Conservation (phyloP, 208 protist genomes). For the Polymyxa betae region DNA sequence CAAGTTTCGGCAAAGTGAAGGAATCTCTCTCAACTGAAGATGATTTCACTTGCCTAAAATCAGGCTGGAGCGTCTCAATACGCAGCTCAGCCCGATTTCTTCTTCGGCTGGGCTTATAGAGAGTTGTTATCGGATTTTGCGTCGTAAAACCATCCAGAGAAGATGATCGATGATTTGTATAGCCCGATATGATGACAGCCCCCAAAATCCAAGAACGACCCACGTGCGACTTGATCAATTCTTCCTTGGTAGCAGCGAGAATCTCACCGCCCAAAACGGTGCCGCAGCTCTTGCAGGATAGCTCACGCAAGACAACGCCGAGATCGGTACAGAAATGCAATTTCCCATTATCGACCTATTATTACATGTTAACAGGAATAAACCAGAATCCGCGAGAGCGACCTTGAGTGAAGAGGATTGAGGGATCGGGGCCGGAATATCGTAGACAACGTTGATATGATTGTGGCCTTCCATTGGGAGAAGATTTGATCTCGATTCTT, state of each 20-base stretch:
- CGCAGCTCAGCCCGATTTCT: background rate
- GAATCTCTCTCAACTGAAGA: background rate
- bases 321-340: background rate
- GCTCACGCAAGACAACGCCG: background rate
- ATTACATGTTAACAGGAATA: background rate
- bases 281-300: background rate
- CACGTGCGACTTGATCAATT: background rate
- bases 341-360: background rate
- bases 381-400: background rate
- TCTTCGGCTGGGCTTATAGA: background rate
- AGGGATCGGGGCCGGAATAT: background rate
- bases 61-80: background rate
- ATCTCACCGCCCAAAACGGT: background rate
- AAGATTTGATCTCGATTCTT: background rate
- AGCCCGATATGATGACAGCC: background rate
- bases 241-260: background rate
- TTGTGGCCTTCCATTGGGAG: background rate
- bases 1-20: background rate
- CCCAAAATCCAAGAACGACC: background rate
- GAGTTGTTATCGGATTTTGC: background rate
- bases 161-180: background rate
- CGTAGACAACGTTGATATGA: background rate
- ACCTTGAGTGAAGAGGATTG: background rate
- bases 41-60: background rate
- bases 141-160: background rate